Evolutionary conservation across 1,284 basidiomycete genomes (phyloP).

Genomic region (Irpex sp.): DNA sequence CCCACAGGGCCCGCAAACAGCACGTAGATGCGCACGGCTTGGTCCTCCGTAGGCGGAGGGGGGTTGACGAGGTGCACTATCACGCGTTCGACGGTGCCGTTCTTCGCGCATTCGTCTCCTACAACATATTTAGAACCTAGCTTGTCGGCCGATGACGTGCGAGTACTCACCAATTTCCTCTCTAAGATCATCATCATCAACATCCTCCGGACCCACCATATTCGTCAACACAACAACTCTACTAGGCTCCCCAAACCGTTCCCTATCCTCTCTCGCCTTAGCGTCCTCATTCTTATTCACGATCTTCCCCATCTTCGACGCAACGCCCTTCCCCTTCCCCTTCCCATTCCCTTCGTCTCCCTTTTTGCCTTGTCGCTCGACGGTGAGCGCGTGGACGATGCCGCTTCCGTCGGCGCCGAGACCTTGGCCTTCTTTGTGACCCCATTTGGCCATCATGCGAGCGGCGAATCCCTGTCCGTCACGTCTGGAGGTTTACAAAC

Average conservation of each 20-base stretch:
- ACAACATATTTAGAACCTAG: constrained; percentile 3
- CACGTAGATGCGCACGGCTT: constrained; percentile 82
- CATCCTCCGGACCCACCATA: constrained; percentile 79
- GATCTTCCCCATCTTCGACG: constrained; percentile 77
- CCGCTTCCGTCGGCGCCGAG: constrained; percentile 81
- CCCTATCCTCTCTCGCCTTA: constrained; percentile 67
- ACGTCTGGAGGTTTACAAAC: constrained; percentile 33
- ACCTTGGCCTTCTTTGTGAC: constrained; percentile 90
- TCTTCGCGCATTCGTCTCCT: constrained; percentile 89
- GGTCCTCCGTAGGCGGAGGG: constrained; percentile 52
- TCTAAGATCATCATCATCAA: constrained; percentile 81
- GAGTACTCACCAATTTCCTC: constrained; percentile 76
- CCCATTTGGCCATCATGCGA: constrained; percentile 89
- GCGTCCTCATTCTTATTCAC: constrained; percentile 84
- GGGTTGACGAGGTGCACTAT: constrained; percentile 78
- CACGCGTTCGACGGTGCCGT: constrained; percentile 87
- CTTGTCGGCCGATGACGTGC: neutral
- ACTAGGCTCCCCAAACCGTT: constrained; percentile 83
- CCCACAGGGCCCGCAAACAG: constrained; percentile 86
- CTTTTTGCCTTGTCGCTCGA: constrained; percentile 50
- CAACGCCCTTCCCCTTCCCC: constrained; percentile 26
- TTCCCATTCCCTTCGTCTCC: constrained; percentile 25
- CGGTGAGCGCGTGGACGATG: constrained; percentile 82
- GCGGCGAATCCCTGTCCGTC: constrained; percentile 74
- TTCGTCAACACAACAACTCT: constrained; percentile 86